Evolutionary conservation across 2,329 filamentous ascomycete species (phyloP).

Genomic region (Exophiala lecanii-corni): DNA sequence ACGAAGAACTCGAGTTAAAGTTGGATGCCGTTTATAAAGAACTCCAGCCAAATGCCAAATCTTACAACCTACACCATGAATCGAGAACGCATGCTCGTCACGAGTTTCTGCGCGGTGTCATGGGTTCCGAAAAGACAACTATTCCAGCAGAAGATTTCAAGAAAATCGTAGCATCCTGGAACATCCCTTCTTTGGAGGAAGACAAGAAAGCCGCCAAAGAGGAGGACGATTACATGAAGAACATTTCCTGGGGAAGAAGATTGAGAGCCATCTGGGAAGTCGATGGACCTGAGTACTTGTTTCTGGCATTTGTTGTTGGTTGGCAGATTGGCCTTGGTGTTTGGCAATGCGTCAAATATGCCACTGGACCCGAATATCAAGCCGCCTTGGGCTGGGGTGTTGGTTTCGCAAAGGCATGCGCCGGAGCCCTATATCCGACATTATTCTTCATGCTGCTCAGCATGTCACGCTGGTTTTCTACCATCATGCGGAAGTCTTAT

Average conservation of each 20-base stretch:
- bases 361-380: conserved; percentile 41
- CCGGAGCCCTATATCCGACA: conserved; percentile 54
- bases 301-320: conserved; percentile 45
- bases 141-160: conserved; percentile 48
- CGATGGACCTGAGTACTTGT: conserved; percentile 49
- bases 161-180: conserved; percentile 42
- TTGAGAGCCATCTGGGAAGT: conserved; percentile 53
- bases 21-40: conserved; percentile 51
- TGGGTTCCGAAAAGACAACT: conserved; percentile 31
- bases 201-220: conserved; percentile 46
- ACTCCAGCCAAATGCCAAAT: conserved; percentile 41
- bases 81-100: conserved; percentile 41
- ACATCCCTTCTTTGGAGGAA: conserved; percentile 46
- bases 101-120: conserved; percentile 48
- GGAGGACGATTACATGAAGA: conserved; percentile 44
- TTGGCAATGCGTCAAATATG: conserved; percentile 54
- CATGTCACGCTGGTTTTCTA: conserved; percentile 56
- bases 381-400: conserved; percentile 54
- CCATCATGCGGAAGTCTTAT: conserved; percentile 49
- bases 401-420: conserved; percentile 51
- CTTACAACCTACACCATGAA: conserved; percentile 43
- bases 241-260: conserved; percentile 43
- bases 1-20: conserved; percentile 50
- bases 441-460: conserved; percentile 56
- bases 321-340: conserved; percentile 50